Percentiles rank a stretch among this genome's conserved stretches.
These are phyloP conservation scores for Gnomoniopsis sp. DNA, from an alignment of 2,329 filamentous ascomycete genomes.

Conservation along the genomic window DNA sequence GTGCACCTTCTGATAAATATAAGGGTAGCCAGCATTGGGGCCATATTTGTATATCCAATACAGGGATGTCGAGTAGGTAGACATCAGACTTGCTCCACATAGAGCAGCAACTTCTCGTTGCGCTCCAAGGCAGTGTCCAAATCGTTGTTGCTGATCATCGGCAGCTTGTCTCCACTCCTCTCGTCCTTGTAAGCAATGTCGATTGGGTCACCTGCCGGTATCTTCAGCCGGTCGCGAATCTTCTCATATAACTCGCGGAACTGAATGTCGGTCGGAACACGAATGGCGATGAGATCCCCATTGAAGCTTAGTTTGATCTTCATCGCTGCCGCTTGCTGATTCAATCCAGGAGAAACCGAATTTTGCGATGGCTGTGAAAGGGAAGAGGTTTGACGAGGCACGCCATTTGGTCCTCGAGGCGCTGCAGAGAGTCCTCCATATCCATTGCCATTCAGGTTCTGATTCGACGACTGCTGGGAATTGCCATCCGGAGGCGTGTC, in stretches of 20 bases:
- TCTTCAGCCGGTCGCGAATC: conserved; percentile 78
- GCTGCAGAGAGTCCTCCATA: conserved; percentile 53
- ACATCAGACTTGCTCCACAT: conserved; percentile 53
- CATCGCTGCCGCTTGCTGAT: conserved; percentile 54
- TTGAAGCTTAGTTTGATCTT: conserved; percentile 97
- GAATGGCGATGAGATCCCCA: conserved; percentile 86
- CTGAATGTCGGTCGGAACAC: conserved; percentile 76
- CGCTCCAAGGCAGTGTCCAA: conserved; percentile 75
- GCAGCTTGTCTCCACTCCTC: conserved; percentile 68
- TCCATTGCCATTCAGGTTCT: conserved; percentile 56
- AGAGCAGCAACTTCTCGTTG: conserved; percentile 84
- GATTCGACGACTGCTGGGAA: conserved; percentile 63
- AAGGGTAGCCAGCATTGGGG: not conserved
- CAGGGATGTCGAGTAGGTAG: not conserved
- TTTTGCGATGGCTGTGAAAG: conserved; percentile 53
- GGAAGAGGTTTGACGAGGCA: conserved; percentile 43
- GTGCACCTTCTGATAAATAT: conserved; percentile 1
- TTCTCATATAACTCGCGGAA: conserved; percentile 79
- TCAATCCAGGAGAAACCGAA: conserved; percentile 50
- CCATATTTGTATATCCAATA: conserved; percentile 3
- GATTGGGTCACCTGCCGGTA: conserved; percentile 65
- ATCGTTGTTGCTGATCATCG: conserved; percentile 75
- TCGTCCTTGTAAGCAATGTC: conserved; percentile 86
- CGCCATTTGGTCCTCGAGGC: conserved; percentile 35
- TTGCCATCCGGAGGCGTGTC: conserved; percentile 58